A percentile compares a stretch with the other conserved stretches of the same genome.
Conservation (phyloP, 2,329 filamentous ascomycete genomes). For the Sphaceloma murrayae region DNA sequence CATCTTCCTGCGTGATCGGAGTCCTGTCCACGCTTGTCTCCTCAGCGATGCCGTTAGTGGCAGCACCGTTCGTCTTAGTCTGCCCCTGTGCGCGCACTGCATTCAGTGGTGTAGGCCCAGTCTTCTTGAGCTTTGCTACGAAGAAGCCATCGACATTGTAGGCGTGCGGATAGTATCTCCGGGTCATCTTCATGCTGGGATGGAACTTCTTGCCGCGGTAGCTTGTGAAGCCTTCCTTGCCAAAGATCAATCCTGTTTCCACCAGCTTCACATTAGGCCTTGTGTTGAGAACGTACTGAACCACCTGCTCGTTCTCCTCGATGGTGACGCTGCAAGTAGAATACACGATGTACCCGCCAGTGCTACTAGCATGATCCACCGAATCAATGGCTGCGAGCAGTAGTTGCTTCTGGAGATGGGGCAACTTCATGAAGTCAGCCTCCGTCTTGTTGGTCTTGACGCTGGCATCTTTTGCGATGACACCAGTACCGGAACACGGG, state of each 20-base stretch:
- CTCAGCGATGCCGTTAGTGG: constrained; percentile 20
- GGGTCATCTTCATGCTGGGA: constrained; percentile 68
- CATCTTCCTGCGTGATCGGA: constrained; percentile 46
- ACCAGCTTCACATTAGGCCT: constrained; percentile 91
- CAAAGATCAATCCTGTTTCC: constrained; percentile 80
- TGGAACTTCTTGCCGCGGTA: constrained; percentile 91
- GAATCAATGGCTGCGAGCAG: constrained; percentile 90
- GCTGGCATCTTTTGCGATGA: constrained; percentile 91
- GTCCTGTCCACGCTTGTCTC: constrained; percentile 54
- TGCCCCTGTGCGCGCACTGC: constrained; percentile 37
- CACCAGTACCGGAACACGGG: constrained; percentile 91
- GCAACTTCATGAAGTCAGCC: constrained; percentile 84
- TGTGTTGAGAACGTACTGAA: constrained; percentile 84
- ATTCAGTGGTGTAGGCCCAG: constrained; percentile 60
- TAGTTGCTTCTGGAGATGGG: constrained; percentile 91
- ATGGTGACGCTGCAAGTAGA: constrained; percentile 92
- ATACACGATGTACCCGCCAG: constrained; percentile 91
- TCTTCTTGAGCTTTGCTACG: constrained; percentile 95
- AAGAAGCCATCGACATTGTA: constrained; percentile 98
- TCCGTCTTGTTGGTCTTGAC: constrained; percentile 99
- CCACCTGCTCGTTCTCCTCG: constrained; percentile 88
- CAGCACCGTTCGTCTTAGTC: constrained; percentile 21
- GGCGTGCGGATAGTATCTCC: constrained; percentile 80
- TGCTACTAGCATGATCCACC: constrained; percentile 82
- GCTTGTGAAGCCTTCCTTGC: constrained; percentile 82